Evolutionary conservation across 176 grass and related monocot genomes (phyloP).

Genomic region (Dendrocalamus sinicus): DNA sequence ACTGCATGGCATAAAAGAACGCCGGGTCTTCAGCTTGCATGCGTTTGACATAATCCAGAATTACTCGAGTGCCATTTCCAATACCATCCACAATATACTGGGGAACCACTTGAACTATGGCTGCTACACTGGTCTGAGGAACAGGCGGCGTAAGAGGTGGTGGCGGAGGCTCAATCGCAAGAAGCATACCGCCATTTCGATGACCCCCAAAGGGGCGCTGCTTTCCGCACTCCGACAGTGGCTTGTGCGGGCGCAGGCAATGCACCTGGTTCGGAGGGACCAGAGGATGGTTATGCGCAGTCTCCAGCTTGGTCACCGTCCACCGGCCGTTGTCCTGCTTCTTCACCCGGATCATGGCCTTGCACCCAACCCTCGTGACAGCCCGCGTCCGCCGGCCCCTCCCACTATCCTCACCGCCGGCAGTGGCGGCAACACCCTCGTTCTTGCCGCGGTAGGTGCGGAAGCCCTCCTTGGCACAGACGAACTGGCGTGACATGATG

Average conservation of each 20-base stretch:
- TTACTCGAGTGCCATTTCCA: slow-evolving; percentile 41
- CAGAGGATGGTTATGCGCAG: slow-evolving; percentile 64
- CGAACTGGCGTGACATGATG: slow-evolving; percentile 76
- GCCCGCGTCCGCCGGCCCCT: slow-evolving; percentile 60
- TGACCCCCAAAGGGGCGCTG: slow-evolving; percentile 29
- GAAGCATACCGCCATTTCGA: slow-evolving; percentile 37
- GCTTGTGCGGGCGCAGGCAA: slow-evolving; percentile 59
- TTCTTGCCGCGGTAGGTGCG: slow-evolving; percentile 70
- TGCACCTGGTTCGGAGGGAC: slow-evolving; percentile 49
- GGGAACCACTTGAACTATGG: slow-evolving; percentile 1
- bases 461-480: slow-evolving; percentile 80
- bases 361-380: slow-evolving; percentile 76
- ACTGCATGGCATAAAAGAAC: slow-evolving; percentile 65
- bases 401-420: slow-evolving; percentile 15
- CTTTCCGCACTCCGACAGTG: slow-evolving; percentile 66
- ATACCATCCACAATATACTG: slow-evolving; percentile 42
- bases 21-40: slow-evolving; percentile 68
- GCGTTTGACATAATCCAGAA: slow-evolving; percentile 63
- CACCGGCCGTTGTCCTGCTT: slow-evolving; percentile 62
- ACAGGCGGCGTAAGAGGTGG: not conserved
- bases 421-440: slow-evolving; percentile 7
- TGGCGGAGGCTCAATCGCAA: slow-evolving; percentile 40
- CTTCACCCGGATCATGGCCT: slow-evolving; percentile 85
- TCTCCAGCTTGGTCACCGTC: slow-evolving; percentile 73
- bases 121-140: not conserved